Conservation (phyloP, 345 rosid genomes). For the Abelmoschus esculentus region DNA sequence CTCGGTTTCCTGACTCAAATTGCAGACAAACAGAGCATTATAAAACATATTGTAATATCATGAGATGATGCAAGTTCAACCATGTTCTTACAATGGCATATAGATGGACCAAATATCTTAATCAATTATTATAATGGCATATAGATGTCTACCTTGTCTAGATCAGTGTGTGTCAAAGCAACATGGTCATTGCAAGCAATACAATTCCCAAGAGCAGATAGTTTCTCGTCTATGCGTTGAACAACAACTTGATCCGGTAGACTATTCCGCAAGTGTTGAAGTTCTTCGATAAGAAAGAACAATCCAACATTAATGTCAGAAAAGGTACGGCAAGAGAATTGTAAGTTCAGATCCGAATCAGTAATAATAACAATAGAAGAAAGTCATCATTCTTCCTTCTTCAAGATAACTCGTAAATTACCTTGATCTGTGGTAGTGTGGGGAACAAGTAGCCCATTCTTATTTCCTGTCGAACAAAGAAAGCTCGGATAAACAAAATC, state of each 20-base stretch:
- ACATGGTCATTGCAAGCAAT: constrained; percentile 96
- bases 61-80: background rate
- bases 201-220: constrained; percentile 98
- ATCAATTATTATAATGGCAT: background rate
- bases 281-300: constrained; percentile 39
- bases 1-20: constrained; percentile 58
- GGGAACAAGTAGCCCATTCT: constrained; percentile 90
- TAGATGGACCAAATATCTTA: background rate
- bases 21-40: background rate
- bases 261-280: constrained; percentile 90
- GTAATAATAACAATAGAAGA: background rate
- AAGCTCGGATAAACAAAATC: background rate
- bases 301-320: background rate
- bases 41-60: background rate
- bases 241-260: constrained; percentile 88
- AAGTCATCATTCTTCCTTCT: background rate
- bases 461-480: constrained; percentile 52
- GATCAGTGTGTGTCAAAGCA: constrained; percentile 91
- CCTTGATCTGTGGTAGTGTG: constrained; percentile 97
- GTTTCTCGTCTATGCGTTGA: constrained; percentile 78
- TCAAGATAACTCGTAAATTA: constrained; percentile 15
- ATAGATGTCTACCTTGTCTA: constrained; percentile 49
- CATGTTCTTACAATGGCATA: background rate
- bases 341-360: background rate
- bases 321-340: background rate